Percentiles rank a stretch among this genome's conserved stretches.
Conservation (phyloP, 495 filamentous ascomycete genomes). For the Xylaria telfairii region DNA sequence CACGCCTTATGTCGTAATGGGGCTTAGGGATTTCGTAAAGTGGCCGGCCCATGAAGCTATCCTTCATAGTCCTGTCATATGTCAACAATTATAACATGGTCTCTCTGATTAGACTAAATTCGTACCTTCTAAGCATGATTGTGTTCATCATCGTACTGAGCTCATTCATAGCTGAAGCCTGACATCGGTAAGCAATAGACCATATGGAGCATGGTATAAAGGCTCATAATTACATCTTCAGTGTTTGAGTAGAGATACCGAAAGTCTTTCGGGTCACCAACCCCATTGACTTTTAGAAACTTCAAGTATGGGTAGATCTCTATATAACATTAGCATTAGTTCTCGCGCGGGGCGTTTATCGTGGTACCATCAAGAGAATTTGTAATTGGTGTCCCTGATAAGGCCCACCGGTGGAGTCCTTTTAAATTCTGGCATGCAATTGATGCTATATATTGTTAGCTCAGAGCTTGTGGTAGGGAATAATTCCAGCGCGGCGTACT, state of each 20-base stretch:
- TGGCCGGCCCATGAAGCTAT: constrained; percentile 3
- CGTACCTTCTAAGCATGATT: constrained; percentile 1
- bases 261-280: not conserved
- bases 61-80: constrained; percentile 30
- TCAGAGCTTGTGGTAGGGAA: too few species aligned
- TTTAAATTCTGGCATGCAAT: constrained; percentile 47
- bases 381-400: constrained; percentile 67
- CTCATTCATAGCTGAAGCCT: too few species aligned
- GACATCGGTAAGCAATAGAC: too few species aligned
- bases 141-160: not conserved
- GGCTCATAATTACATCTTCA: too few species aligned
- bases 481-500: constrained; percentile 6
- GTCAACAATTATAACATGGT: too few species aligned
- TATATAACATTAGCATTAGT: not conserved
- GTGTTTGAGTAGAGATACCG: too few species aligned
- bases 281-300: not conserved
- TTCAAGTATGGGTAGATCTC: not conserved
- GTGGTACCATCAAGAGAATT: constrained; percentile 46
- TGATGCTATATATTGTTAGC: constrained; percentile 60
- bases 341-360: too few species aligned
- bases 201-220: too few species aligned
- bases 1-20: not conserved
- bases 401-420: constrained; percentile 57
- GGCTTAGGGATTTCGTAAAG: constrained; percentile 1
- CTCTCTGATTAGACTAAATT: too few species aligned